Conservation (phyloP, 163 green algal genomes). For the Chloroidium sp. region DNA sequence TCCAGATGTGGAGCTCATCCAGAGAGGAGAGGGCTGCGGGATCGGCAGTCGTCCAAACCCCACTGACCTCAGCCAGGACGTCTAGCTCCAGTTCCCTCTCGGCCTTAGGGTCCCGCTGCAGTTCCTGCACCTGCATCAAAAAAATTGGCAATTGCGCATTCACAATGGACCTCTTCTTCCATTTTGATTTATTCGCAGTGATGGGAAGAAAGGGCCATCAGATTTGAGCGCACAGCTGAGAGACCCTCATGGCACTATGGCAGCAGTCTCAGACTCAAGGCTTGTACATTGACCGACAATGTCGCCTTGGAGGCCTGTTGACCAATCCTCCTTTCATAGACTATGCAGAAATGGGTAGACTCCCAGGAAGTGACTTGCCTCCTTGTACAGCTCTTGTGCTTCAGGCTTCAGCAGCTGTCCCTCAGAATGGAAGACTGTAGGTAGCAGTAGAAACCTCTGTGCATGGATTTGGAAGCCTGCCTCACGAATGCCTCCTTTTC, state of each 20-base stretch:
- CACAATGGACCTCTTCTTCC: constrained; percentile 1
- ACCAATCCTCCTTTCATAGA: too few relatives aligned
- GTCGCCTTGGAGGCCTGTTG: too few relatives aligned
- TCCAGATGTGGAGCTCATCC: constrained; percentile 28
- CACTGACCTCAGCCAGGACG: constrained; percentile 18
- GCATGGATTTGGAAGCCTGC: constrained; percentile 14
- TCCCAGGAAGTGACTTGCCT: too few relatives aligned
- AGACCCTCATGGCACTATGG: too few relatives aligned
- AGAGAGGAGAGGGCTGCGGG: constrained; percentile 14
- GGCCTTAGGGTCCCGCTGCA: constrained; percentile 15
- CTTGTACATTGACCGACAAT: too few relatives aligned
- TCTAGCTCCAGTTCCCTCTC: constrained; percentile 8
- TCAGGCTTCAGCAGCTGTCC: constrained; percentile 23
- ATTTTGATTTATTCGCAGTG: too few relatives aligned
- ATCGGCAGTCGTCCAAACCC: constrained; percentile 30
- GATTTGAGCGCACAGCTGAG: too few relatives aligned
- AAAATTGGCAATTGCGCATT: neutral
- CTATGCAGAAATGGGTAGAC: too few relatives aligned
- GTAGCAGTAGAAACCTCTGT: constrained; percentile 34
- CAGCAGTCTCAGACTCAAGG: too few relatives aligned
- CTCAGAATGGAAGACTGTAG: constrained; percentile 38
- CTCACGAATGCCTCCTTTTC: constrained; percentile 44
- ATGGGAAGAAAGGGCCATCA: too few relatives aligned
- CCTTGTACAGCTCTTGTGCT: neutral
- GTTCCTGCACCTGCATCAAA: constrained; percentile 5